Base-by-base conservation (phyloP, 1,284 basidiomycete genomes). In the Trametes sp. region DNA sequence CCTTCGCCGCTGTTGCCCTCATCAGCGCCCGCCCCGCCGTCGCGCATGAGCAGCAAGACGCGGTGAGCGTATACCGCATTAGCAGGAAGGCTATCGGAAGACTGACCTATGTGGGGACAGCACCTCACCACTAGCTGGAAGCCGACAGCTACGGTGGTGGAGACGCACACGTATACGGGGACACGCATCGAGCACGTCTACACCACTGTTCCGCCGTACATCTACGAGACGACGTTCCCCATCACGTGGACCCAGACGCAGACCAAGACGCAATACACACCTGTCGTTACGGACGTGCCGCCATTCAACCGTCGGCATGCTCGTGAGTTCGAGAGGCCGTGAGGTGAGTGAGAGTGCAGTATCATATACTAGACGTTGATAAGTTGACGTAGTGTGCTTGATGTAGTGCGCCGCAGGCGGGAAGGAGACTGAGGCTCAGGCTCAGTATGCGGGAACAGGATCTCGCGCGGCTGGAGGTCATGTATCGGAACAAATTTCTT, bases 121-220 rank as follows among this genome's bases (percentile, higher is more conserved):
- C 44, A 59, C 21, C 5, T 29, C 4, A 62, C 62, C 24, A 67
- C 66, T 2, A 23, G 59, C 19, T 64, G 62, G 66, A 54, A 59
- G 28, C 66, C 66, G n/a, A 63, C 55, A 1, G 66, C 66, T 24
- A 67, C 66, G 14, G 59, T 59, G n/a, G 61, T 62, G 2, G 56
- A 52, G 35, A 62, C 59, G 14, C 51, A 65, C 41, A 63, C 61
- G 21, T 67, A 42, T 61, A 63, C 61, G 23, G 63, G 29, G n/a
- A 65, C 66, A 23, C 66, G 66, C 50, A 33, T 67, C 24, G 66
- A 67, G 38, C 52, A 67, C 38, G 29, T 51, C 24, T 59, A 53
- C 58, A 63, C 57, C 38, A 50, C 33, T 5, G 56, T 57, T 46
- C 24, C 66, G 29, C 66, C 66, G 2, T 67, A 63, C 54, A 36